Evolutionary conservation across 2,329 filamentous ascomycete species (phyloP), one percentile per base, ranked within the genome.

Genomic region (Fusarium robinianum): DNA sequence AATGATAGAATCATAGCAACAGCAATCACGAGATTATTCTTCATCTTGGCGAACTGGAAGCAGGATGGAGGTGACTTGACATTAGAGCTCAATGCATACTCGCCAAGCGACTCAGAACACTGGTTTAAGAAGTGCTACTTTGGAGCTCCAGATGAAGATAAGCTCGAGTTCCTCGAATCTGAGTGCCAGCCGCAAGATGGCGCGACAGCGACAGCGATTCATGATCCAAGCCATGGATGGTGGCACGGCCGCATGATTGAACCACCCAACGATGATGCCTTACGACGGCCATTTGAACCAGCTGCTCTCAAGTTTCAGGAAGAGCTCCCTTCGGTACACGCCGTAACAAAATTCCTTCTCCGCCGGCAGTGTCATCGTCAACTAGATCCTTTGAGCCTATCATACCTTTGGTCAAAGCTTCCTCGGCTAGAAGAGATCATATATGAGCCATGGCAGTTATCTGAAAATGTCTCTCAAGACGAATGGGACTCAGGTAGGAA

Each of bases 121-220:
- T 56, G 52, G 53, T 47, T 55, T 3, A 40, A 50, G 23, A 26
- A 33, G 0, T 42, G 45, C 8, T 56, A 44, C 15, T 46, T 53
- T 15, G 52, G 52, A 5, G 52, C 46, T 10, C 25, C 29, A 3
- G 40, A 8, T 5, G 51, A 54, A 27, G 35, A 41, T 3, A 31
- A 32, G 17, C 26, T 17, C 19, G 30, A 33, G 10, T 3, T 18
- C 5, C 24, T 48, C 18, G 19, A 41, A 18, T n/a, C 23, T 7
- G 14, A 26, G 4, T 1, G 5, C n/a, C 22, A 7, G 5, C 15
- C 11, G 14, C 16, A 17, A 9, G 12, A 21, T 14, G 9, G 6
- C 5, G 6, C 19, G 9, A 21, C 3, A 5, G 10, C 16, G 8
- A 22, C 6, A 1, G 10, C 12, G 9, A 26, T 51, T 15, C 39